phyloP scores from a whole-genome alignment of 2,329 filamentous ascomycete species.

The Trichoderma sp. region DNA sequence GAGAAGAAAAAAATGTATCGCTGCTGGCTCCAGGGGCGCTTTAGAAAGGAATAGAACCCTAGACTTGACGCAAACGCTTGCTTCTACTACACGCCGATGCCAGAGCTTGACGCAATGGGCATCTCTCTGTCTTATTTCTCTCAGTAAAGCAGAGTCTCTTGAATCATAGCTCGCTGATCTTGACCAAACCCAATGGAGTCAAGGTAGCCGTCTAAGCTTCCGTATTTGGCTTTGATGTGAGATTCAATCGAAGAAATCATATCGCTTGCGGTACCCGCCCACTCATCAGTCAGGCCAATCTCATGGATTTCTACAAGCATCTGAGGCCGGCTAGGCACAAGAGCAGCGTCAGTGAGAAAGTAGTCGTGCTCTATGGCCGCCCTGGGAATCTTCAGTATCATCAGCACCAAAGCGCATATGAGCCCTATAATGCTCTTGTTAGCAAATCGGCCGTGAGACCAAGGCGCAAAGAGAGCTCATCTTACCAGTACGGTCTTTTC shows the following conservation, averaged over 20 bases:
- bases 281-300: slow-evolving; percentile 75
- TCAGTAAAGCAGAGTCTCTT: slow-evolving; percentile 50
- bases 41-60: slow-evolving; percentile 65
- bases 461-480: not conserved
- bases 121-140: not conserved
- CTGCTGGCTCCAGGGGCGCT: slow-evolving; percentile 90
- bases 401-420: slow-evolving; percentile 67
- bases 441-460: not conserved
- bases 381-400: slow-evolving; percentile 62
- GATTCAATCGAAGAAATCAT: slow-evolving; percentile 63
- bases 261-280: slow-evolving; percentile 66
- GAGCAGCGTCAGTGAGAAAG: slow-evolving; percentile 61
- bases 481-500: slow-evolving; percentile 70
- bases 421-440: slow-evolving; percentile 56
- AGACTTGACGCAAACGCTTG: not conserved
- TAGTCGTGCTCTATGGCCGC: slow-evolving; percentile 74
- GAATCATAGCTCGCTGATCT: slow-evolving; percentile 47
- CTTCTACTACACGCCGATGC: not conserved
- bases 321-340: slow-evolving; percentile 64
- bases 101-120: not conserved
- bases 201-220: slow-evolving; percentile 69
- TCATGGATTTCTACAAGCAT: slow-evolving; percentile 69
- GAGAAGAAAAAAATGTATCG: slow-evolving; percentile 96
- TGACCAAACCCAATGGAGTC: slow-evolving; percentile 61
- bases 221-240: slow-evolving; percentile 66